Base-by-base conservation (phyloP, 108 stramenopile genomes). In the Nitzschia inconspicua region DNA sequence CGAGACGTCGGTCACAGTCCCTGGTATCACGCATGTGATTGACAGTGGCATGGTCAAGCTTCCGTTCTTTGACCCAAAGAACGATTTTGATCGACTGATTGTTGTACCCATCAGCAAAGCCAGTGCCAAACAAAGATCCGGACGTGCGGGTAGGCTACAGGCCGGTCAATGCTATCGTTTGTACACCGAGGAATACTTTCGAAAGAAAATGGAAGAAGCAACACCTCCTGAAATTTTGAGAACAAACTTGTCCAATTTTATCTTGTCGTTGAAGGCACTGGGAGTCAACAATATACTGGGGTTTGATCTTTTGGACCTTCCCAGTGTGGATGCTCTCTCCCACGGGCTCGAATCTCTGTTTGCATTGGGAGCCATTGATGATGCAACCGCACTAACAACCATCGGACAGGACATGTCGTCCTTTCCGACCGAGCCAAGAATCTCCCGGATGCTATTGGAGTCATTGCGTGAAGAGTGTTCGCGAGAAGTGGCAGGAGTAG, bases 31-130 rank as follows among this genome's bases (percentile, higher is more conserved):
- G 4, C 86, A 78, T 66, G 98, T 99, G 11, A 73, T 99, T 46
- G 99, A 99, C 66, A 75, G 89, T 44, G 99, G 99, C 10, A 85
- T 90, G 62, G 96, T 89, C 25, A 98, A 98, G 77, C 73, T 96
- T 34, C 96, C 97, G 31, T 92, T 76, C 58, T 96, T 86, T 72
- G 91, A 94, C 66, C 86, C 93, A 1, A 57, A 58, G 40, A 80
- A 78, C 0, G 79, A 77, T 11, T 79, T 93, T 63, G 93, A 96
- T 25, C 78, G 89, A 23, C 44, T 94, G 31, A 75, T 91, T 44
- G 83, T 87, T 1, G 64, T 62, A 7, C 89, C 76, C 2, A 89
- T 80, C 28, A 91, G 94, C 44, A 75, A 86, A 65, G 95, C 94
- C 22, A 90, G 84, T 55, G 96, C 96, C 19, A 71, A 63, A 16